These are phyloP conservation scores for Penicillium lagena DNA, from an alignment of 495 filamentous ascomycete genomes.

Conservation along the genomic window DNA sequence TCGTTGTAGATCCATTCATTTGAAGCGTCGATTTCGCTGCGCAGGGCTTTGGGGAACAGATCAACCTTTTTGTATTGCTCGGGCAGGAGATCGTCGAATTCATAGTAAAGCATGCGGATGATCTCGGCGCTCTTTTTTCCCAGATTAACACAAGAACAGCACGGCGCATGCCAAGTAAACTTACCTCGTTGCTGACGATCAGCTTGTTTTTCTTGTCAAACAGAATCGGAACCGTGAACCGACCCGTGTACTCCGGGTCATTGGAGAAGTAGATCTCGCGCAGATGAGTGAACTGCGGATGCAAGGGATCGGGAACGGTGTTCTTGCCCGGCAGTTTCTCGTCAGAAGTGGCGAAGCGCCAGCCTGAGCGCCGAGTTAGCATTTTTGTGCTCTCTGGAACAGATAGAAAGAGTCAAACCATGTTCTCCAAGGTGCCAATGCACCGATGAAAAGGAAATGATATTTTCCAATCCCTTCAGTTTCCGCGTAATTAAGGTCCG, in stretches of 20 bases:
- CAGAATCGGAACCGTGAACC: slow-evolving; percentile 57
- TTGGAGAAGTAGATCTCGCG: slow-evolving; percentile 57
- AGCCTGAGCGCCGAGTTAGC: slow-evolving; percentile 44
- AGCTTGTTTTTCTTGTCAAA: slow-evolving; percentile 55
- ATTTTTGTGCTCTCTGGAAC: not conserved
- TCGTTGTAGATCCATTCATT: slow-evolving; percentile 82
- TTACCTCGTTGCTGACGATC: slow-evolving; percentile 53
- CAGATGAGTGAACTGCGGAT: slow-evolving; percentile 48
- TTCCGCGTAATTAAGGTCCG: slow-evolving; percentile 60
- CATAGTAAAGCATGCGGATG: slow-evolving; percentile 64
- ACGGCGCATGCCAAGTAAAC: not conserved
- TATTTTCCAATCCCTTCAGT: slow-evolving; percentile 61
- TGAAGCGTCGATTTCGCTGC: slow-evolving; percentile 59
- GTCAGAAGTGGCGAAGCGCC: slow-evolving; percentile 66
- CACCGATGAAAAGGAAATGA: slow-evolving; percentile 58
- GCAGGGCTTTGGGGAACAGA: slow-evolving; percentile 55
- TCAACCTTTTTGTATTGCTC: slow-evolving; percentile 51
- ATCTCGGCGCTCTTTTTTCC: slow-evolving; percentile 43
- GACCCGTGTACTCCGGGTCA: slow-evolving; percentile 51
- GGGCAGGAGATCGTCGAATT: slow-evolving; percentile 66
- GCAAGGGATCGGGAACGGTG: slow-evolving; percentile 44
- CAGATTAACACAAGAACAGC: too few species aligned
- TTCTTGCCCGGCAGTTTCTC: slow-evolving; percentile 58
- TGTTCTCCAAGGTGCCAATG: slow-evolving; percentile 62
- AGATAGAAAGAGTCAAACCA: slow-evolving; percentile 26